These are phyloP conservation scores for Daldinia bambusicola DNA, from an alignment of 495 filamentous ascomycete genomes.

Conservation along the genomic window DNA sequence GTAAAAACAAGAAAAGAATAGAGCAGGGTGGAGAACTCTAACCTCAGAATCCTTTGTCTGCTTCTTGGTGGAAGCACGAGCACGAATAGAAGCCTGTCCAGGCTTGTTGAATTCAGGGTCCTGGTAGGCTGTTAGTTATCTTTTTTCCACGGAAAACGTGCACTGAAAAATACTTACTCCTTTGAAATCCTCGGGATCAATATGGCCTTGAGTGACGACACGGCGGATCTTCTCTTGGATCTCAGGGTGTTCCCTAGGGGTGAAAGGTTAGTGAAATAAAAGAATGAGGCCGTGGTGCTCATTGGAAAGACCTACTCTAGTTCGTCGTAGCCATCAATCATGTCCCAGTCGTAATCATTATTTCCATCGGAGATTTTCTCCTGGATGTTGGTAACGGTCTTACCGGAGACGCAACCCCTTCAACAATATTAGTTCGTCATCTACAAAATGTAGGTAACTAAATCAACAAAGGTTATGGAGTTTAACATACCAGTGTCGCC, in stretches of 20 bases:
- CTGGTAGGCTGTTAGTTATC: slow-evolving; percentile 54
- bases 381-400: slow-evolving; percentile 66
- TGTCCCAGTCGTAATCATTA: slow-evolving; percentile 54
- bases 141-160: background rate
- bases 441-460: background rate
- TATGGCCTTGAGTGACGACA: slow-evolving; percentile 74
- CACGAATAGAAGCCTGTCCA: slow-evolving; percentile 69
- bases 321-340: slow-evolving; percentile 78
- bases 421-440: slow-evolving; percentile 3
- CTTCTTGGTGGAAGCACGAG: slow-evolving; percentile 57
- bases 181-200: slow-evolving; percentile 80
- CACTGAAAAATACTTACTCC: slow-evolving; percentile 65
- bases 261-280: slow-evolving; percentile 7
- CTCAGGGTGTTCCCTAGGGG: slow-evolving; percentile 53
- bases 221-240: slow-evolving; percentile 69
- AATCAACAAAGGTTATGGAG: background rate
- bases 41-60: slow-evolving; percentile 48
- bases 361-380: slow-evolving; percentile 49
- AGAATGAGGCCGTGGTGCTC: background rate
- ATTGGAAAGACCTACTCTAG: slow-evolving; percentile 55
- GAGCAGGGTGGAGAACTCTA: slow-evolving; percentile 11
- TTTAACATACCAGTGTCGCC: slow-evolving; percentile 78
- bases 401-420: slow-evolving; percentile 85
- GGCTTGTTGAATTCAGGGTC: slow-evolving; percentile 75
- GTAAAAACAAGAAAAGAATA: slow-evolving; percentile 11